A percentile compares a stretch with the other conserved stretches of the same genome.
Conservation (phyloP, 2,329 filamentous ascomycete species). For the Pleoardoris graminearum region DNA sequence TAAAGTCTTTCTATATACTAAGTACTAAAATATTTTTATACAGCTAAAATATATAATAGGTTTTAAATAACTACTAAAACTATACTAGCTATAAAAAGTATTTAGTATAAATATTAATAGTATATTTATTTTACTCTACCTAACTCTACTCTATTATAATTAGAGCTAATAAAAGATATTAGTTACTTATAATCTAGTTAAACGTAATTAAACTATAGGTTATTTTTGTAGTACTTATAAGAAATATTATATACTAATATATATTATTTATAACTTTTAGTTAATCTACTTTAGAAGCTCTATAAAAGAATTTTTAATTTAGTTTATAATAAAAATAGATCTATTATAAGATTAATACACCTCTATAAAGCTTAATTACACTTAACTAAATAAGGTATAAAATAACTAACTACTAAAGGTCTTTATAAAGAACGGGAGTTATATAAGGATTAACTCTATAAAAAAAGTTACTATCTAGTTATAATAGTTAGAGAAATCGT, state of each 20-base stretch:
- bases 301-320: neutral
- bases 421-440: slow-evolving; percentile 1
- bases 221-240: neutral
- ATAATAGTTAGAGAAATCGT: slow-evolving; percentile 5
- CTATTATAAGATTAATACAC: slow-evolving; percentile 5
- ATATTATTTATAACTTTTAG: neutral
- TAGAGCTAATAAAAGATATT: neutral
- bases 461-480: slow-evolving; percentile 7
- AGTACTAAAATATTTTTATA: slow-evolving; percentile 23
- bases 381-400: neutral
- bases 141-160: neutral
- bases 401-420: slow-evolving; percentile 4
- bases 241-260: neutral
- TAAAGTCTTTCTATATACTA: slow-evolving; percentile 19
- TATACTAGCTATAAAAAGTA: slow-evolving; percentile 20
- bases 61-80: slow-evolving; percentile 20
- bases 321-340: slow-evolving; percentile 3
- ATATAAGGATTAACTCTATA: slow-evolving; percentile 12
- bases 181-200: neutral
- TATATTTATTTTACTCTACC: slow-evolving; percentile 6
- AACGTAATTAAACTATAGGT: slow-evolving; percentile 12
- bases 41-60: slow-evolving; percentile 19
- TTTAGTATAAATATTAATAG: slow-evolving; percentile 23
- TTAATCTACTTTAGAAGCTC: slow-evolving; percentile 2
- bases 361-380: neutral